Percentiles rank a stretch among this genome's conserved stretches.
phyloP scores from a whole-genome alignment of 2,329 filamentous ascomycete genomes.

The Colletotrichum navitas region DNA sequence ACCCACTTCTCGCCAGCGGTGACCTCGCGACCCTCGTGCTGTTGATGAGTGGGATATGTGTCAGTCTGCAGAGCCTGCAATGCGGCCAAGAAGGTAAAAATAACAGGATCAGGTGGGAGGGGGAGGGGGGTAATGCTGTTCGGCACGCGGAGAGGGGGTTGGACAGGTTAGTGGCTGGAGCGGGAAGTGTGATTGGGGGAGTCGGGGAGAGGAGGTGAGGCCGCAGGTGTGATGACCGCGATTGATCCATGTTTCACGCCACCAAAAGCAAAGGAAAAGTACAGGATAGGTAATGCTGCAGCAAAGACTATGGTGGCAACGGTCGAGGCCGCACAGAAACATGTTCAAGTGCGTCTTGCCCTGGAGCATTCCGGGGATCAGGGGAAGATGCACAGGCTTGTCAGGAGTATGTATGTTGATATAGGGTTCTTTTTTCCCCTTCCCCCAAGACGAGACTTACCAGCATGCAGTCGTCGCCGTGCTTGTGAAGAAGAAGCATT shows the following conservation, averaged over 20 bases:
- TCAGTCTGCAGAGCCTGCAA: constrained; percentile 28
- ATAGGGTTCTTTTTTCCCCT: neutral
- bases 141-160: constrained; percentile 30
- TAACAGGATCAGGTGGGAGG: constrained; percentile 12
- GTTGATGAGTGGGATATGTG: constrained; percentile 38
- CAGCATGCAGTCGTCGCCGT: constrained; percentile 89
- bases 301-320: constrained; percentile 27
- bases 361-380: constrained; percentile 27
- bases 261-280: constrained; percentile 35
- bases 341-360: constrained; percentile 11
- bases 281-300: constrained; percentile 22
- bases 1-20: constrained; percentile 90
- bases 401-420: neutral
- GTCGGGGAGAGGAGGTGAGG: constrained; percentile 22
- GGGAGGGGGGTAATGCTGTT: constrained; percentile 53
- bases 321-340: constrained; percentile 18
- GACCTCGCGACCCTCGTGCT: constrained; percentile 88
- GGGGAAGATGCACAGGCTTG: constrained; percentile 17
- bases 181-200: constrained; percentile 2
- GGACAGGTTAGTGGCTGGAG: constrained; percentile 9
- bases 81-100: constrained; percentile 25
- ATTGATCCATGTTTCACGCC: constrained; percentile 31
- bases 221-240: constrained; percentile 30
- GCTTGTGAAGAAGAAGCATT: constrained; percentile 86
- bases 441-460: constrained; percentile 55